These are phyloP conservation scores for Claviceps purpurea DNA, from an alignment of 2,329 filamentous ascomycete genomes.

Conservation along the genomic window DNA sequence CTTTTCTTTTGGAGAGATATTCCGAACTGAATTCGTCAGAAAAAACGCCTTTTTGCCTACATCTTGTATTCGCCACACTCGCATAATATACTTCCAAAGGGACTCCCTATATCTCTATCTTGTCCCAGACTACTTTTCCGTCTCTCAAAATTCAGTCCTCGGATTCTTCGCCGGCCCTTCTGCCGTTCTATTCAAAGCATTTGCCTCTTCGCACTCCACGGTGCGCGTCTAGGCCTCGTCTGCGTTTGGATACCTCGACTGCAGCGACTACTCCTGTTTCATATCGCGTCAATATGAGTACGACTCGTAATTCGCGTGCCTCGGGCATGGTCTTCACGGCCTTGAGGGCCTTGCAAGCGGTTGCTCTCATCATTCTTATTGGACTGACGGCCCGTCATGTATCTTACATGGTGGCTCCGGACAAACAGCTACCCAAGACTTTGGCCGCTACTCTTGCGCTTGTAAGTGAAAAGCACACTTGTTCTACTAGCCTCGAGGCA, in stretches of 20 bases:
- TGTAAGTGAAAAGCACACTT: constrained; percentile 39
- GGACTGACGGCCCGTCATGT: constrained; percentile 77
- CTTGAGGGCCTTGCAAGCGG: constrained; percentile 55
- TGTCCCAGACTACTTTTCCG: not conserved
- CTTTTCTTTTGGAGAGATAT: no score
- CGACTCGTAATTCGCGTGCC: constrained; percentile 48
- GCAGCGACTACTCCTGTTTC: constrained; percentile 8
- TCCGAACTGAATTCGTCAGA: no score
- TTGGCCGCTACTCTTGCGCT: constrained; percentile 68
- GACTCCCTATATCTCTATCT: not conserved
- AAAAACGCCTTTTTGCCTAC: no score
- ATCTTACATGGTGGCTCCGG: constrained; percentile 53
- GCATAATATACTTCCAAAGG: not conserved
- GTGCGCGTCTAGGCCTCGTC: constrained; percentile 24
- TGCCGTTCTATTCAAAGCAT: constrained; percentile 29
- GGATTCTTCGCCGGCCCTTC: constrained; percentile 14
- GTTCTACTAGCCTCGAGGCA: not conserved
- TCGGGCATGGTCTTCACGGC: constrained; percentile 67
- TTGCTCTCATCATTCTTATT: constrained; percentile 58
- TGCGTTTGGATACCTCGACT: constrained; percentile 26
- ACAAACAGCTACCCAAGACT: constrained; percentile 54
- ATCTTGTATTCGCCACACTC: not conserved
- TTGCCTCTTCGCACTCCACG: constrained; percentile 27
- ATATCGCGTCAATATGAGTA: constrained; percentile 25
- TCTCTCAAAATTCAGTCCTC: constrained; percentile 21